Evolutionary conservation across 495 filamentous ascomycete species (phyloP).

Genomic region (Aspergillus steynii): DNA sequence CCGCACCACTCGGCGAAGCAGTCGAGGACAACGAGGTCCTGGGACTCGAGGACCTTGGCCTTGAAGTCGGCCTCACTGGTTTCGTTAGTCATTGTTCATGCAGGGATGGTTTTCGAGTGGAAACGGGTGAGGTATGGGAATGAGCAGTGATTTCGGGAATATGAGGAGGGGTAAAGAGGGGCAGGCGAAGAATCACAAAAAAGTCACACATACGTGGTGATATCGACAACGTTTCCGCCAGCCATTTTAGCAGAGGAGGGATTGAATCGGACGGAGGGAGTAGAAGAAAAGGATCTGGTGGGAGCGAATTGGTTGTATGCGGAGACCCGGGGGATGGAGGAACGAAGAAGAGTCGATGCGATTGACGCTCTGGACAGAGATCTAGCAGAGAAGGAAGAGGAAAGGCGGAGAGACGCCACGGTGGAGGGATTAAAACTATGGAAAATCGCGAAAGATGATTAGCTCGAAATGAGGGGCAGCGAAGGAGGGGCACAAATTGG

Average conservation of each 20-base stretch:
- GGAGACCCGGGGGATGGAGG: slow-evolving; percentile 28
- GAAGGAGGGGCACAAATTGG: slow-evolving; percentile 14
- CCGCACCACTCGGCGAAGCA: slow-evolving; percentile 92
- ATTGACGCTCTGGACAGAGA: slow-evolving; percentile 16
- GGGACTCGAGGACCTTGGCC: slow-evolving; percentile 33
- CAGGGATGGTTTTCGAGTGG: slow-evolving; percentile 6
- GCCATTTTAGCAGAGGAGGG: slow-evolving; percentile 53
- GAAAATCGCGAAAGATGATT: slow-evolving; percentile 16
- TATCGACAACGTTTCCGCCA: slow-evolving; percentile 29
- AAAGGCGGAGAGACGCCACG: slow-evolving; percentile 19
- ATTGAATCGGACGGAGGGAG: slow-evolving; percentile 42
- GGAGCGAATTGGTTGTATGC: slow-evolving; percentile 20
- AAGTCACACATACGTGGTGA: slow-evolving; percentile 31
- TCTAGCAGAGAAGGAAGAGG: slow-evolving; percentile 15
- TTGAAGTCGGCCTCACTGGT: slow-evolving; percentile 62
- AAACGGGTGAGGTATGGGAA: neutral
- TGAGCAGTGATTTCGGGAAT: neutral
- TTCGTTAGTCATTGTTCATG: slow-evolving; percentile 7
- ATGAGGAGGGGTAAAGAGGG: neutral
- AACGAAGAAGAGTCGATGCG: slow-evolving; percentile 14
- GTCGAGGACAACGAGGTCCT: slow-evolving; percentile 73
- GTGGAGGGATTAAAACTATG: slow-evolving; percentile 24
- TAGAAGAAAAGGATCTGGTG: slow-evolving; percentile 31
- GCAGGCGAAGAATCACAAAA: neutral
- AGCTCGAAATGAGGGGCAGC: slow-evolving; percentile 29